Evolutionary conservation across 305 asterid species (phyloP), one percentile per base, ranked within the genome.

Genomic region (Solanum hybrid): DNA sequence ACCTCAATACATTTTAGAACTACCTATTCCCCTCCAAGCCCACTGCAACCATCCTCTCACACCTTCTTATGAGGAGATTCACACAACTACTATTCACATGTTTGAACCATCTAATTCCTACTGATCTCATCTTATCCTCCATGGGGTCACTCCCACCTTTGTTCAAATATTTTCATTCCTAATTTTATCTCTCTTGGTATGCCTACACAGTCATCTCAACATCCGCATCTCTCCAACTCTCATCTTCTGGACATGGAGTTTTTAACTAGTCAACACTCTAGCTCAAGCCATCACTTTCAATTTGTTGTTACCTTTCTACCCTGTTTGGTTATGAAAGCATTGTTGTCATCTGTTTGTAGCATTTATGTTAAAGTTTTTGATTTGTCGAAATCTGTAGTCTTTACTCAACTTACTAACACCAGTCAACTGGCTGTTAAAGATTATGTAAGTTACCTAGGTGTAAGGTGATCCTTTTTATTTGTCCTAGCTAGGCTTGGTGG

Each of bases 381-480:
- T 34, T 34, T 80, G 46, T 7, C 34, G n/a, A 73, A 29, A n/a
- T 71, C 31, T 34, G 6, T 17, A 89, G 22, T n/a, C 10, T 27
- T 42, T 26, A 66, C 87, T 80, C 22, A 87, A 46, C 16, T 46
- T 13, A 46, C 20, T 46, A 13, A 46, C 60, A 46, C 6, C 20
- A 93, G 89, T 89, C 93, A 88, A 75, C 93, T 88, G 16, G 98
- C 95, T 13, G 92, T 92, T 10, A 92, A 96, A 24, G 99, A 95
- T 89, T 94, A 98, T 1, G 98, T 42, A 42, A 42, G 56, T 42
- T 42, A 42, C 56, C 66, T 51, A 2, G 66, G 42, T 37, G 42
- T 37, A 37, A 37, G 42, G 66, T 51, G n/a, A 51, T 6, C 7
- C 9, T 16, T 46, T 16, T 1, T 16, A 6, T 42, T 42, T 42